Conservation (phyloP, 2,329 filamentous ascomycete species). For the Cladosporium oxysporum region DNA sequence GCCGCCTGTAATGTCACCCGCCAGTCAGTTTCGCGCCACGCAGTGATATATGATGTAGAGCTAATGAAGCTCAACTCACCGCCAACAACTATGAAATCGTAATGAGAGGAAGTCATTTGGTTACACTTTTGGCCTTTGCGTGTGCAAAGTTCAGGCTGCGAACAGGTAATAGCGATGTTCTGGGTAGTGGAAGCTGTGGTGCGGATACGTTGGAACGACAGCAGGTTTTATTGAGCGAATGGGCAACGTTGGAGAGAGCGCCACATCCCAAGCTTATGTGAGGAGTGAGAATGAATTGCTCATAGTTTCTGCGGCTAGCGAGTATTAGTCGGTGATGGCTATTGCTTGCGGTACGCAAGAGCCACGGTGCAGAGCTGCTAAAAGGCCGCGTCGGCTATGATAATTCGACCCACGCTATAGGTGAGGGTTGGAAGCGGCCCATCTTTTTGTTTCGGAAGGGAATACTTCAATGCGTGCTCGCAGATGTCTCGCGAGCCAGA, state of each 20-base stretch:
- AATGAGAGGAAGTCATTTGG: background rate
- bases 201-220: background rate
- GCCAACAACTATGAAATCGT: slow-evolving; percentile 46
- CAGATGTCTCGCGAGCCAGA: background rate
- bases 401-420: background rate
- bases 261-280: background rate
- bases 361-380: background rate
- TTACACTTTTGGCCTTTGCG: background rate
- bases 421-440: background rate
- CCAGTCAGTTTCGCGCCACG: slow-evolving; percentile 1
- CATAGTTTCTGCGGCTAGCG: background rate
- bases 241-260: background rate
- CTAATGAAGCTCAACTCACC: slow-evolving; percentile 31
- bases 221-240: background rate
- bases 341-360: background rate
- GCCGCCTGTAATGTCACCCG: slow-evolving; percentile 47
- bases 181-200: background rate
- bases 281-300: background rate
- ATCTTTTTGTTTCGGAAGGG: background rate
- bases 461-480: background rate
- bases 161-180: background rate
- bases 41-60: background rate
- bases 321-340: background rate
- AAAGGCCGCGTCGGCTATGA: background rate
- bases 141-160: background rate